phyloP scores from a whole-genome alignment of 2,329 filamentous ascomycete species.

The Curvularia eragrostidis region DNA sequence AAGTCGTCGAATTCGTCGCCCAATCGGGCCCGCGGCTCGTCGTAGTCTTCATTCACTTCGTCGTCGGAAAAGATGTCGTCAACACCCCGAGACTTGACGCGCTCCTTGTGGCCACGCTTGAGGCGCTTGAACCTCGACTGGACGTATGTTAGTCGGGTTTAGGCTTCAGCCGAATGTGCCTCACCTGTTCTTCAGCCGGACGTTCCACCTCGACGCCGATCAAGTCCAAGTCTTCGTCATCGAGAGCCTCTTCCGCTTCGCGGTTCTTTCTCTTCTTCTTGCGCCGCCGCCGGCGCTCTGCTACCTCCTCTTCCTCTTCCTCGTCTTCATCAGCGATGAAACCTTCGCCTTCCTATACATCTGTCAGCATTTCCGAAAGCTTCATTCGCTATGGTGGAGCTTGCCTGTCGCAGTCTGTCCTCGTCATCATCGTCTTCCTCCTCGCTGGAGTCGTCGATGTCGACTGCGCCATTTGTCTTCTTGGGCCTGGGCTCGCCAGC shows the following conservation, averaged over 20 bases:
- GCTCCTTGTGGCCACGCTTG: conserved; percentile 85
- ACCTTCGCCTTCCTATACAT: conserved; percentile 78
- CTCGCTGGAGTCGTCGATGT: conserved; percentile 48
- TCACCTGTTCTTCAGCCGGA: conserved; percentile 72
- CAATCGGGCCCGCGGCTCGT: conserved; percentile 48
- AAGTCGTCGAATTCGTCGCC: conserved; percentile 68
- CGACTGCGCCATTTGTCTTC: conserved; percentile 41
- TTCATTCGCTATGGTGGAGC: conserved; percentile 8
- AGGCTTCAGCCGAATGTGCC: conserved; percentile 5
- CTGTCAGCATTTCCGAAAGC: conserved; percentile 23
- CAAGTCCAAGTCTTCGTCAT: conserved; percentile 94
- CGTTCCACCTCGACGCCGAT: conserved; percentile 82
- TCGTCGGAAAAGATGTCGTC: conserved; percentile 96
- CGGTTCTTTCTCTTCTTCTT: conserved; percentile 77
- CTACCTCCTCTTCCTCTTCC: conserved; percentile 77
- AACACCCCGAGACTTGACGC: conserved; percentile 71
- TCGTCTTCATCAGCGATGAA: conserved; percentile 97
- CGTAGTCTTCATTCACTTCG: conserved; percentile 70
- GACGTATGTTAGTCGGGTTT: conserved; percentile 25
- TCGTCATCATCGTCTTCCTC: conserved; percentile 52
- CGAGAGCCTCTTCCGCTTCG: conserved; percentile 82
- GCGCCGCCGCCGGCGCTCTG: conserved; percentile 64
- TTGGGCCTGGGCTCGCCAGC: conserved; percentile 29
- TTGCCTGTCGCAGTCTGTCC: conserved; percentile 42
- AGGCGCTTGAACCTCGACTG: conserved; percentile 94